phyloP scores from a whole-genome alignment of 2,329 filamentous ascomycete genomes.

The Talaromyces sp. region DNA sequence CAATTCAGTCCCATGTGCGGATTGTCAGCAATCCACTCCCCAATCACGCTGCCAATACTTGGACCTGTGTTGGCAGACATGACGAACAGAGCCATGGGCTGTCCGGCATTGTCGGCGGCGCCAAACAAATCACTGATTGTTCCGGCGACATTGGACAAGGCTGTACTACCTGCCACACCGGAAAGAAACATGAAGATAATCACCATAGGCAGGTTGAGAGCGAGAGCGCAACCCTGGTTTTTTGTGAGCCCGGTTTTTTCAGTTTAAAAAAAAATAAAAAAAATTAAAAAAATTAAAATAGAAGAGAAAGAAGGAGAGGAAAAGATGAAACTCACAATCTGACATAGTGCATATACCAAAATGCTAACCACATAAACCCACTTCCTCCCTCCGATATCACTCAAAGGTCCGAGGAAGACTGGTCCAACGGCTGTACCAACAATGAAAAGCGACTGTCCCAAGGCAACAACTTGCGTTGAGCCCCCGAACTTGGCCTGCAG shows the following conservation, averaged over 20 bases:
- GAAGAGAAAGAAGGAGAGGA: not conserved
- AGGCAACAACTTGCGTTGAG: slow-evolving; percentile 31
- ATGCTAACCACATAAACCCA: slow-evolving; percentile 40
- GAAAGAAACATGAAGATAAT: slow-evolving; percentile 34
- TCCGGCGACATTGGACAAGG: slow-evolving; percentile 31
- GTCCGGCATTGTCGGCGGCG: slow-evolving; percentile 33
- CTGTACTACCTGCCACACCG: slow-evolving; percentile 30
- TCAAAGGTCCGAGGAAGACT: slow-evolving; percentile 36
- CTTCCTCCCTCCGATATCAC: slow-evolving; percentile 40
- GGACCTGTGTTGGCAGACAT: slow-evolving; percentile 36
- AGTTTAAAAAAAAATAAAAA: too few species aligned
- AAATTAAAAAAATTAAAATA: too few species aligned
- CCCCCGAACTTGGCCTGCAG: slow-evolving; percentile 34
- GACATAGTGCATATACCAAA: slow-evolving; percentile 24
- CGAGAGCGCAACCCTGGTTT: slow-evolving; percentile 24
- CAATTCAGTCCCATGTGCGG: slow-evolving; percentile 31
- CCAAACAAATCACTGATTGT: slow-evolving; percentile 34
- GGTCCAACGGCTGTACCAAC: slow-evolving; percentile 39
- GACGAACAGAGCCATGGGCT: slow-evolving; percentile 42
- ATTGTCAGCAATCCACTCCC: slow-evolving; percentile 36
- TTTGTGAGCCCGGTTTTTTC: not conserved
- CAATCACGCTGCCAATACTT: slow-evolving; percentile 35
- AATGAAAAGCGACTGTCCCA: slow-evolving; percentile 41
- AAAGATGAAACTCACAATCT: slow-evolving; percentile 22
- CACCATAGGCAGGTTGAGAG: slow-evolving; percentile 32